Conservation (phyloP, 306 rosid species). For the Mucuna pruriens region DNA sequence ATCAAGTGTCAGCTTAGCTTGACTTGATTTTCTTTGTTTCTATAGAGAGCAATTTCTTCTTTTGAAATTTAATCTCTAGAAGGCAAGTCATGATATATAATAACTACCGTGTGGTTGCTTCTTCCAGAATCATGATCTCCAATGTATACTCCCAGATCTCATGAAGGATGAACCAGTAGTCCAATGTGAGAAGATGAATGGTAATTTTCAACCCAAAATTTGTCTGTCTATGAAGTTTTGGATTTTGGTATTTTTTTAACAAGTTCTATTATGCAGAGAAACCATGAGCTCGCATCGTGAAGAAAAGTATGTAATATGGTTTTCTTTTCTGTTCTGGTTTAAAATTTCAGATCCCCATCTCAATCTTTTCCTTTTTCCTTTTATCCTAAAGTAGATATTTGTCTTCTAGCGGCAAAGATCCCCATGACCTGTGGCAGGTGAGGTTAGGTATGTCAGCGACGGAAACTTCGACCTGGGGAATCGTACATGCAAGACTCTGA, state of each 20-base stretch:
- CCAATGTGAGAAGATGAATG: constrained; percentile 72
- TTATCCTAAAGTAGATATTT: too few species aligned
- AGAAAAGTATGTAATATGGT: constrained; percentile 54
- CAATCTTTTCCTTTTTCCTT: too few species aligned
- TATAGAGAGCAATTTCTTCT: neutral
- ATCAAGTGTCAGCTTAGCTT: neutral
- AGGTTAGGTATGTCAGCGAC: too few species aligned
- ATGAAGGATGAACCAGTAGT: constrained; percentile 73
- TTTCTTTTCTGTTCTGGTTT: too few species aligned
- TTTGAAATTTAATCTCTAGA: too few species aligned
- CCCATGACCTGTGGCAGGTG: too few species aligned
- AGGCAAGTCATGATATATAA: neutral
- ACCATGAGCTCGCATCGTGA: constrained; percentile 69
- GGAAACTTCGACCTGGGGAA: too few species aligned
- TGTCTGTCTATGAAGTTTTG: constrained; percentile 35
- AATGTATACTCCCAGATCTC: constrained; percentile 73
- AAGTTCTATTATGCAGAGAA: constrained; percentile 73
- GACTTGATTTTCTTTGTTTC: neutral
- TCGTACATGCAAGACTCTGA: too few species aligned
- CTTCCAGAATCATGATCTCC: constrained; percentile 67
- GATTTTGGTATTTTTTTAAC: constrained; percentile 46
- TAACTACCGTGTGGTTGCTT: constrained; percentile 36
- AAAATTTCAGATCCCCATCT: too few species aligned
- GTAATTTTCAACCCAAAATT: constrained; percentile 50
- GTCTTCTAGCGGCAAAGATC: too few species aligned